phyloP scores from a whole-genome alignment of 2,329 filamentous ascomycete species.

The Cordyceps javanica region DNA sequence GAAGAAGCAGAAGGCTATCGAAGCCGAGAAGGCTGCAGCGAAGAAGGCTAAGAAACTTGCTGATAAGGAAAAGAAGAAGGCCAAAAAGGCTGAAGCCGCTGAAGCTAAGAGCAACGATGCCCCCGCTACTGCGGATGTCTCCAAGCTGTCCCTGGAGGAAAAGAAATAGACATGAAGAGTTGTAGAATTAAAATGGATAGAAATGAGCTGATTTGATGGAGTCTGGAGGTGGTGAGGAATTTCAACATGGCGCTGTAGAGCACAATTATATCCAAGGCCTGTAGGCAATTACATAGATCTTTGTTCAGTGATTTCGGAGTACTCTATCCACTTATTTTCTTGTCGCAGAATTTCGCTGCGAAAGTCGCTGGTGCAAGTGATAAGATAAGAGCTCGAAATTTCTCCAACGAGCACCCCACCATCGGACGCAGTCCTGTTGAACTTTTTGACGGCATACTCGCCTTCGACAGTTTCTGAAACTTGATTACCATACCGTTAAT shows the following conservation, averaged over 20 bases:
- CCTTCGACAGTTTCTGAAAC: neutral
- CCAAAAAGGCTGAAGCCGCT: constrained; percentile 30
- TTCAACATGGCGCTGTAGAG: constrained; percentile 5
- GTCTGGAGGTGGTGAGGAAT: constrained; percentile 6
- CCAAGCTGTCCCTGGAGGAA: constrained; percentile 8
- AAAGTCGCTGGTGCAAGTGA: neutral
- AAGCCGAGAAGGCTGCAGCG: constrained; percentile 42
- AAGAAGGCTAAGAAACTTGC: constrained; percentile 48
- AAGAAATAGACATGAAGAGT: constrained; percentile 1
- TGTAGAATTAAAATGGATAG: constrained; percentile 8
- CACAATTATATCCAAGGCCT: neutral
- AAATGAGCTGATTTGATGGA: constrained; percentile 4
- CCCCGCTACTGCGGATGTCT: neutral
- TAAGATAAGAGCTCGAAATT: constrained; percentile 22
- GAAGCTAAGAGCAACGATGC: constrained; percentile 13
- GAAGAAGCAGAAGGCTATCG: constrained; percentile 62
- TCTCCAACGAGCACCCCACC: constrained; percentile 8
- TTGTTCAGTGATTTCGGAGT: neutral
- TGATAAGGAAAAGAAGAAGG: constrained; percentile 39
- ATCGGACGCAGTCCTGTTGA: neutral
- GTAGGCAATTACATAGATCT: neutral
- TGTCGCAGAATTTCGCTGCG: neutral
- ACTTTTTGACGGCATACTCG: neutral
- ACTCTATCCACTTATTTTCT: neutral
- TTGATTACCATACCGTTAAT: neutral